Evolutionary conservation across 2,329 filamentous ascomycete species (phyloP).

Genomic region (Venturia effusa): DNA sequence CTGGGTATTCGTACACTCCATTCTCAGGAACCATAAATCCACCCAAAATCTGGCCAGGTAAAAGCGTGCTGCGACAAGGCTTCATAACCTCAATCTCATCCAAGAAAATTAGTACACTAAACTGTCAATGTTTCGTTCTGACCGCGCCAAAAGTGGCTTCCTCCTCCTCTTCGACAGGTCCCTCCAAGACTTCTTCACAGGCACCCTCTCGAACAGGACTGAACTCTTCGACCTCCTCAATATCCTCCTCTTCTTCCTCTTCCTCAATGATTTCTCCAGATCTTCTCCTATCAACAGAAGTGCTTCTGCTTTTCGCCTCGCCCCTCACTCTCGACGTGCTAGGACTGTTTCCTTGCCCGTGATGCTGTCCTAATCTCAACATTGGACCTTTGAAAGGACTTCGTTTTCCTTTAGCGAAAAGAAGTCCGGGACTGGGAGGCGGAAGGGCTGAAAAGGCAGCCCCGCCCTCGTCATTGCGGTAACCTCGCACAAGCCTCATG

Average conservation of each 20-base stretch:
- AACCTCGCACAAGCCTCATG: slow-evolving; percentile 63
- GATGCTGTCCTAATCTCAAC: slow-evolving; percentile 40
- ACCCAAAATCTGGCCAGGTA: neutral
- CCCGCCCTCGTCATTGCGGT: slow-evolving; percentile 22
- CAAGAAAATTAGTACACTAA: neutral
- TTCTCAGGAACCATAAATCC: neutral
- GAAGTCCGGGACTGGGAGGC: slow-evolving; percentile 51
- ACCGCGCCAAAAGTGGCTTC: neutral
- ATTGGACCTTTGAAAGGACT: slow-evolving; percentile 75
- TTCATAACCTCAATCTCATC: neutral
- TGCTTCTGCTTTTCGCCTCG: slow-evolving; percentile 24
- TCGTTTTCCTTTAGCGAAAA: slow-evolving; percentile 74
- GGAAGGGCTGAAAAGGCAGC: slow-evolving; percentile 42
- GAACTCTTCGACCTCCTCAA: slow-evolving; percentile 13
- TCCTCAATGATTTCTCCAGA: slow-evolving; percentile 59
- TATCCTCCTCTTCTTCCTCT: slow-evolving; percentile 24
- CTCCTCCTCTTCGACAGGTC: neutral
- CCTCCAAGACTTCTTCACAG: slow-evolving; percentile 1
- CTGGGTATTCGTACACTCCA: slow-evolving; percentile 1
- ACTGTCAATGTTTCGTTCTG: neutral
- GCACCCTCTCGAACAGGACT: slow-evolving; percentile 7
- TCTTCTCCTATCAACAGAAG: slow-evolving; percentile 54
- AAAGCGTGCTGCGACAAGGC: neutral
- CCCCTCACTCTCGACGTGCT: slow-evolving; percentile 21
- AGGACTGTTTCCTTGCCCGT: slow-evolving; percentile 14